These are phyloP conservation scores for Emergomyces pasteurianus DNA, from an alignment of 2,329 filamentous ascomycete genomes.

Conservation along the genomic window DNA sequence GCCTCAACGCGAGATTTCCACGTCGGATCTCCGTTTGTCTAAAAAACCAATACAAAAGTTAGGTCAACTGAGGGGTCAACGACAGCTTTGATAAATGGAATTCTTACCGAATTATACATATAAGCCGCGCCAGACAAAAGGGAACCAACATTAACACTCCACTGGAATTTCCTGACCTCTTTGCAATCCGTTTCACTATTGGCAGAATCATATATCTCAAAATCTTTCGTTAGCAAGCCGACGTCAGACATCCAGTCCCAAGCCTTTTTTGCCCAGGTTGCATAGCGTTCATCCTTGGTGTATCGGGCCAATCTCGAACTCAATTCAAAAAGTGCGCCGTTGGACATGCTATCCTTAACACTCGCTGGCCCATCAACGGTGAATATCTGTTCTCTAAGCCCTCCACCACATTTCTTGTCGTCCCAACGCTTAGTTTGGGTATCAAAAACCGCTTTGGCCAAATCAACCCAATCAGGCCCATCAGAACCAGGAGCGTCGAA, in stretches of 20 bases:
- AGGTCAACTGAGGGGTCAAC: background rate
- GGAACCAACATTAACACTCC: slow-evolving; percentile 55
- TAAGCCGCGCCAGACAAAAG: slow-evolving; percentile 41
- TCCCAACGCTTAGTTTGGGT: slow-evolving; percentile 61
- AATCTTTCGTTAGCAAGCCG: slow-evolving; percentile 49
- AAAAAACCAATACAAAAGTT: background rate
- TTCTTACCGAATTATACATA: slow-evolving; percentile 36
- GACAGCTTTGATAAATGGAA: background rate
- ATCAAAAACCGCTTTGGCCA: slow-evolving; percentile 62
- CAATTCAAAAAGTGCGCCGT: slow-evolving; percentile 74
- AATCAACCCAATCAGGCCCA: slow-evolving; percentile 33
- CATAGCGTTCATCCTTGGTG: slow-evolving; percentile 54
- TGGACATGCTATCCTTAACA: slow-evolving; percentile 75
- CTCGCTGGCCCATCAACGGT: slow-evolving; percentile 62
- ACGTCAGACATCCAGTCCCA: slow-evolving; percentile 50
- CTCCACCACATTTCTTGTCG: slow-evolving; percentile 53
- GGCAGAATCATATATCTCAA: slow-evolving; percentile 53
- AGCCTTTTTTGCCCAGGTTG: slow-evolving; percentile 47
- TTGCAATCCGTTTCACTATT: slow-evolving; percentile 48
- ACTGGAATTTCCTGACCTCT: slow-evolving; percentile 50
- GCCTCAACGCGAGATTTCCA: slow-evolving; percentile 40
- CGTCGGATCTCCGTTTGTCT: slow-evolving; percentile 13
- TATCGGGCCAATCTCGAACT: slow-evolving; percentile 59
- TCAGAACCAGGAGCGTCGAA: slow-evolving; percentile 31
- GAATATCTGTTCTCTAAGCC: slow-evolving; percentile 73